Conservation (phyloP, 805 yeast species). For the Candida qinlingensis region DNA sequence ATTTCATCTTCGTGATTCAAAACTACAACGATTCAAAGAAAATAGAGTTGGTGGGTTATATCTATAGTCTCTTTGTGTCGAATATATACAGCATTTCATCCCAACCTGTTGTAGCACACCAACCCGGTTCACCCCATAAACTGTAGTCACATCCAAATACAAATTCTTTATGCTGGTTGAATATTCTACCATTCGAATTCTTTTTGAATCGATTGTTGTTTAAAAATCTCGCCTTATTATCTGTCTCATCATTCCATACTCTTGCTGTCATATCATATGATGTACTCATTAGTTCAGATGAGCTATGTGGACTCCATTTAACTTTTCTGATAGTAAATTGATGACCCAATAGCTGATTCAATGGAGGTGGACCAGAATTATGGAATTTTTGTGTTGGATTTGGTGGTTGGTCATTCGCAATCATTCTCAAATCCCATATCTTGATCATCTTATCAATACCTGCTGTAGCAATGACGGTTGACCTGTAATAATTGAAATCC, state of each 20-base stretch:
- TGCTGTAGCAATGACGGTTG: slow-evolving; percentile 75
- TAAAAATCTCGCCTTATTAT: slow-evolving; percentile 46
- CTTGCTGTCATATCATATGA: slow-evolving; percentile 92
- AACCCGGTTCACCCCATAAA: slow-evolving; percentile 94
- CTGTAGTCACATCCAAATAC: slow-evolving; percentile 94
- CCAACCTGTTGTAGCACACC: slow-evolving; percentile 95
- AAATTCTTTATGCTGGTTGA: slow-evolving; percentile 76
- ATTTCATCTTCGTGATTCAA: slow-evolving; percentile 42
- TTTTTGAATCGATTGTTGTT: slow-evolving; percentile 38
- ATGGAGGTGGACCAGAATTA: slow-evolving; percentile 57
- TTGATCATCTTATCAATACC: slow-evolving; percentile 87
- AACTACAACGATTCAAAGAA: slow-evolving; percentile 40
- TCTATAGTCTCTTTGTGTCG: slow-evolving; percentile 37
- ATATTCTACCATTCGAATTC: slow-evolving; percentile 49
- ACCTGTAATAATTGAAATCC: slow-evolving; percentile 89
- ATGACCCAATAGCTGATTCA: slow-evolving; percentile 79
- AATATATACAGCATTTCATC: slow-evolving; percentile 91
- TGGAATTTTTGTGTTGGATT: slow-evolving; percentile 31
- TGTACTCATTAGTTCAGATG: slow-evolving; percentile 63
- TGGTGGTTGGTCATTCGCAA: slow-evolving; percentile 29
- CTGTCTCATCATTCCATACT: slow-evolving; percentile 76
- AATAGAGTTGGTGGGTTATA: slow-evolving; percentile 21
- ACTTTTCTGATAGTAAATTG: slow-evolving; percentile 82
- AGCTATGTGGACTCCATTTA: slow-evolving; percentile 84
- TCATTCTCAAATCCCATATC: slow-evolving; percentile 85